Conservation (phyloP, 1,284 basidiomycete genomes). For the Wolfiporia cocos region DNA sequence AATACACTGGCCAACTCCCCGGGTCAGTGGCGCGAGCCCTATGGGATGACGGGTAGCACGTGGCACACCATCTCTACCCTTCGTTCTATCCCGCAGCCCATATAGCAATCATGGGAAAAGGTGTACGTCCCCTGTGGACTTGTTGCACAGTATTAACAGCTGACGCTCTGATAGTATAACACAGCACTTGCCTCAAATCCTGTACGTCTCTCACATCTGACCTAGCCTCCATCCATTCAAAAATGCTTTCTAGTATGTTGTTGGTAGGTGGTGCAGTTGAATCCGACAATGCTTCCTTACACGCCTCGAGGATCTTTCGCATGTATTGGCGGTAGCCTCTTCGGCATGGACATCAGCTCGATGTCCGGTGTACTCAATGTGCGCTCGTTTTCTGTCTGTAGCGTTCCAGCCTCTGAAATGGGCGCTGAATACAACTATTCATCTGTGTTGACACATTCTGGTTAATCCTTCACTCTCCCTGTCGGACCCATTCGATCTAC, state of each 20-base stretch:
- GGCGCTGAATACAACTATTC: too few species aligned
- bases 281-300: neutral
- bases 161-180: slow-evolving; percentile 26
- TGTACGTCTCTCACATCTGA: slow-evolving; percentile 13
- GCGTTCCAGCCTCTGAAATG: too few species aligned
- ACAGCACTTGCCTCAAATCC: slow-evolving; percentile 33
- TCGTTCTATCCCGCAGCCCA: too few species aligned
- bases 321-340: slow-evolving; percentile 74
- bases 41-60: too few species aligned
- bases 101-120: slow-evolving; percentile 22
- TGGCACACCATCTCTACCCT: too few species aligned
- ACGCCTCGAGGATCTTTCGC: slow-evolving; percentile 57
- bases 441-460: too few species aligned
- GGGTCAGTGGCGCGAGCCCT: too few species aligned
- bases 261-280: slow-evolving; percentile 26
- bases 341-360: slow-evolving; percentile 76
- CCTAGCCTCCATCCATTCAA: neutral
- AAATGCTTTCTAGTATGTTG: slow-evolving; percentile 38
- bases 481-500: neutral
- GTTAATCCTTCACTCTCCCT: too few species aligned
- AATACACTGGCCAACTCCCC: too few species aligned
- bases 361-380: slow-evolving; percentile 76
- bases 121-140: slow-evolving; percentile 15
- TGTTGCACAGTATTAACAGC: neutral
- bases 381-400: too few species aligned